Conservation (phyloP, 2,329 filamentous ascomycete species). For the Cordyceps tenuipes region DNA sequence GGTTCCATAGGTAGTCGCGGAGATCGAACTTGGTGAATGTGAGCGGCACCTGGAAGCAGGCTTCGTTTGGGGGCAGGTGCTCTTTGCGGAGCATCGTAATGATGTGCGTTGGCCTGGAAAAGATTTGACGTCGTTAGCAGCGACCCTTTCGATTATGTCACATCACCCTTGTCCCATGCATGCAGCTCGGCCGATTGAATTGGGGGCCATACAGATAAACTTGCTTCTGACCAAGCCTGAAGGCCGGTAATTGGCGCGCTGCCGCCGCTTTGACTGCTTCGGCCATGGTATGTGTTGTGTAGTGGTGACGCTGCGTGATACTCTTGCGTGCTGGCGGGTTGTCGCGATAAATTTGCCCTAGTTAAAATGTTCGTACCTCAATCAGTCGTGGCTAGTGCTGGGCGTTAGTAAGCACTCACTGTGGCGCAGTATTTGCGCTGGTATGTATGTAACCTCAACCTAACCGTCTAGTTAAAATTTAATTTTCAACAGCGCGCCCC, state of each 20-base stretch:
- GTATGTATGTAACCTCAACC: background rate
- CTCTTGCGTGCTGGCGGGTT: too few species aligned
- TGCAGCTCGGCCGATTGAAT: background rate
- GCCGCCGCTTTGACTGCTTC: conserved; percentile 29
- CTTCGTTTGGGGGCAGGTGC: conserved; percentile 67
- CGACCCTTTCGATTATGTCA: background rate
- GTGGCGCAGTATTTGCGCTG: background rate
- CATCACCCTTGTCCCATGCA: too few species aligned
- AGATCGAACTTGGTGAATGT: conserved; percentile 94
- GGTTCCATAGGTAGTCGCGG: conserved; percentile 85
- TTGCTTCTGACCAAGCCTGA: conserved; percentile 44
- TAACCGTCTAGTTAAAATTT: background rate
- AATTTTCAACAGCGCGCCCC: background rate
- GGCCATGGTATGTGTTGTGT: conserved; percentile 26
- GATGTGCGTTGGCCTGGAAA: conserved; percentile 67
- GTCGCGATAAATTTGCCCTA: conserved; percentile 7
- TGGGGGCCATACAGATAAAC: conserved; percentile 43
- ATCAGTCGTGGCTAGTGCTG: background rate
- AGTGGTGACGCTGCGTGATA: background rate
- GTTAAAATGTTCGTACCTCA: background rate
- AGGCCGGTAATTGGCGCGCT: conserved; percentile 32
- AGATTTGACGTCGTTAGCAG: background rate
- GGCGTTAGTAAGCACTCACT: background rate
- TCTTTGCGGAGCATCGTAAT: conserved; percentile 69
- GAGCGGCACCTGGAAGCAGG: conserved; percentile 84